Percentiles rank a stretch among this genome's conserved stretches.
phyloP scores from a whole-genome alignment of 805 yeast species.

The Saccharomycopsis sp. region DNA sequence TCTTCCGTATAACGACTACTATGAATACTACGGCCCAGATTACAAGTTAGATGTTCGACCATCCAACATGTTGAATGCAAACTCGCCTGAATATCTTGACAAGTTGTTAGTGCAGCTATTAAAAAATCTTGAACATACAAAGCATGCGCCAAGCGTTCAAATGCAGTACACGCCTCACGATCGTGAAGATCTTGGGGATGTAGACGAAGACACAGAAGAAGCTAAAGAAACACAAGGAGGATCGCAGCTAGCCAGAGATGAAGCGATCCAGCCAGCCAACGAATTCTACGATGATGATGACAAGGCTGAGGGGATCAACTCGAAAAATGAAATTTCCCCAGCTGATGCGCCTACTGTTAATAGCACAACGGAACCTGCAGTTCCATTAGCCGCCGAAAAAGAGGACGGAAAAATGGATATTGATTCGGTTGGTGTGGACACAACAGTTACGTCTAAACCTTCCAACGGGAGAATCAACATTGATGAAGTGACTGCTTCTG shows the following conservation, averaged over 20 bases:
- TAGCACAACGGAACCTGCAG: background rate
- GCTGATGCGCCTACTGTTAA: background rate
- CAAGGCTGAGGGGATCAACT: slow-evolving; percentile 31
- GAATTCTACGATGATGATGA: slow-evolving; percentile 73
- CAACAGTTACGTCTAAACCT: background rate
- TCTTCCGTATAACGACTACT: slow-evolving; percentile 90
- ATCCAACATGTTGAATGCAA: slow-evolving; percentile 94
- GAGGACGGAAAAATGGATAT: background rate
- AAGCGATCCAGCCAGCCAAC: slow-evolving; percentile 57
- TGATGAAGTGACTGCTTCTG: slow-evolving; percentile 6
- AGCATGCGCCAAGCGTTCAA: slow-evolving; percentile 96
- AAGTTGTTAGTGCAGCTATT: slow-evolving; percentile 73
- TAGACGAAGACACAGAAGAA: slow-evolving; percentile 71
- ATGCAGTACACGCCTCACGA: slow-evolving; percentile 85
- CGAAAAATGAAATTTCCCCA: slow-evolving; percentile 8
- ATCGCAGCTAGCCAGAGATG: slow-evolving; percentile 77
- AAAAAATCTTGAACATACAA: slow-evolving; percentile 77
- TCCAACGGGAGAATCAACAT: slow-evolving; percentile 6
- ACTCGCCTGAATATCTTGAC: slow-evolving; percentile 85
- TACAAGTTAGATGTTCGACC: slow-evolving; percentile 92
- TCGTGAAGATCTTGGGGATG: slow-evolving; percentile 80
- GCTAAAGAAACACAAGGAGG: slow-evolving; percentile 92
- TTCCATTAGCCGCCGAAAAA: background rate
- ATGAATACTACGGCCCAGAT: slow-evolving; percentile 96
- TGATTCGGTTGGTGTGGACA: background rate